Base-by-base conservation (phyloP, 2,329 filamentous ascomycete species). In the Elsinoe necatrix region DNA sequence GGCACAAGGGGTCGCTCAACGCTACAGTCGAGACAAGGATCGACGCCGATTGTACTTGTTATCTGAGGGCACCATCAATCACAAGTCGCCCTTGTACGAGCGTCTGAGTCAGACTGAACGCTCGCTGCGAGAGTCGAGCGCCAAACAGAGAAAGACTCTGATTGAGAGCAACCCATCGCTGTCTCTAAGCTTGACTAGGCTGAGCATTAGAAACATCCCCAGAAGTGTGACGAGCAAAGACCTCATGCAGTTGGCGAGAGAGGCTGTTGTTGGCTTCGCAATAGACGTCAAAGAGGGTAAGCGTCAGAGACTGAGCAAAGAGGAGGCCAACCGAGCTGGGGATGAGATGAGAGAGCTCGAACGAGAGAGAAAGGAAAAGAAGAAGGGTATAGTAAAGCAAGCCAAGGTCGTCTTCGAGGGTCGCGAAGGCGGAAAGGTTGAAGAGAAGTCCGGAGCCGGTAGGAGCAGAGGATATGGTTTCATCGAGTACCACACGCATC, bases 331-430 rank as follows among this genome's bases (percentile, higher is more conserved):
- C 14, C 84, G 93, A 39, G 90, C 89, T 52, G 86, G 87, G 9
- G 84, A 87, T 29, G 84, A 87, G 50, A 91, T 91, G 76, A 84
- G 81, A 63, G 84, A 88, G 59, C 87, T 89, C 2, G 93, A 98
- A 67, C 82, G 81, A 50, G 78, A 84, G 61, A 83, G 93, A 56
- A 95, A 87, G 68, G 75, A 81, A 62, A 89, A 92, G 70, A 87
- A 88, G 56, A 93, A 92, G 68, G 89, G 85, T 65, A 79, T 98
- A 51, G 89, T 98, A 42, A 86, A 83, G 65, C 93, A 98, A 73
- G 87, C 92, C 57, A 98, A 96, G 77, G 82, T 98, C 56, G 87
- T 97, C 35, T 97, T 93, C 66, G 93, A 98, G 74, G 87, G 86
- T 57, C 81, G 81, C 34, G 84, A 93, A 63, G 93, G 93, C 45